Base-by-base conservation (phyloP, 2,329 filamentous ascomycete species). In the Neurospora sp. region DNA sequence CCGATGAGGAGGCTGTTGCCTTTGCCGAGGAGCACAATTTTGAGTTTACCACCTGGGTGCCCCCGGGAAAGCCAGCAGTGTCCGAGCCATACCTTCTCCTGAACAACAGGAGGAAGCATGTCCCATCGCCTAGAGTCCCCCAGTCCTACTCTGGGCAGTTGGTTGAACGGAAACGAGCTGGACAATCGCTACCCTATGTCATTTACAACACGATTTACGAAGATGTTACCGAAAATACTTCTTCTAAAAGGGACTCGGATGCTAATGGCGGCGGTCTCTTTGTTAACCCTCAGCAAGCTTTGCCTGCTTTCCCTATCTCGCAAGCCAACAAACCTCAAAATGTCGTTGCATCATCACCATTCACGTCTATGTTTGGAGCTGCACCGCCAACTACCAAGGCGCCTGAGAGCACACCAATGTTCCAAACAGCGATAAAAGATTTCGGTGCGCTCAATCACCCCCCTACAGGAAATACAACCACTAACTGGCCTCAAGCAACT, bases 21-120 rank as follows among this genome's bases (percentile, higher is more conserved):
- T 89, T 92, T 77, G 88, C 87, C 0, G 83, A 87, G 73, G 79
- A 84, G n/a, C 86, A 89, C 70, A 83, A 82, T 8, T 80, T 90
- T 38, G 79, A 82, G 28, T 88, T 89, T 68, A 83, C 62, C 71
- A 79, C 74, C 73, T 84, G 73, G 69, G 78, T 71, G 74, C 78
- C 72, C 69, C 78, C 71, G 17, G 72, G 73, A 1, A 74, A 71
- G 66, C 40, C 68, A 4, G 68, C 72, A 0, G 72, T 73, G 10
- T 15, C 70, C 74, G 78, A 75, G 69, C 71, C 74, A 4, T 82
- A 83, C 68, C 75, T 87, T 6, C 77, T 85, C 10, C 77, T 86
- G 19, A 82, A 84, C 68, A 81, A 83, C 68, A 82, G 80, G 71
- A 80, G 79, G 37, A 79, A 79, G 19, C 74, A 79, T 3, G 77